Base-by-base conservation (phyloP, 2,329 filamentous ascomycete genomes). In the Trichoderma aggressivum region DNA sequence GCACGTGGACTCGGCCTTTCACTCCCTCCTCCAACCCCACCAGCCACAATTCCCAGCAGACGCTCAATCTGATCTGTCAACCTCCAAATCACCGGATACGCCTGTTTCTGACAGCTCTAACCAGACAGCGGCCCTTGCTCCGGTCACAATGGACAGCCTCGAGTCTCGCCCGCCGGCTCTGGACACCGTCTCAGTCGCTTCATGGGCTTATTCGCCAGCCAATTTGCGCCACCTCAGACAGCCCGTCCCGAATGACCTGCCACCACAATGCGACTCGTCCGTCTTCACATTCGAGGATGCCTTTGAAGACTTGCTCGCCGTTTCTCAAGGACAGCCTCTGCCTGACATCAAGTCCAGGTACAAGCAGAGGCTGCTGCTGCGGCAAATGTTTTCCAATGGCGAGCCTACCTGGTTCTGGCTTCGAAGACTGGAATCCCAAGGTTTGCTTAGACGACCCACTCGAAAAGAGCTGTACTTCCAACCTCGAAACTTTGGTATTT, bases 251-350 rank as follows among this genome's bases (percentile, higher is more conserved):
- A 80, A 77, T 8, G 85, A 85, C 73, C 78, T 82, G 1, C 81
- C 83, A 10, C 72, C 77, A 5, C 79, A 79, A 58, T 72, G 79
- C 36, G 81, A 84, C 70, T 60, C 78, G 14, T 76, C 75, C 50
- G 75, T 80, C 39, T 87, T 87, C 75, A 86, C 85, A 10, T 89
- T 87, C 73, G 81, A 84, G 36, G 86, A 89, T 73, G 87, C 87
- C 60, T 88, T 89, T 72, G 87, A 89, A 74, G 87, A 89, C 73
- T 82, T 89, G 18, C 80, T 89, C 14, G 79, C 80, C n/a, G 82
- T 83, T 21, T 82, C 81, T n/a, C 81, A 82, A 16, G 83, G 82
- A 5, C 78, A 80, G 7, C 77, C 78, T 3, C 77, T 88, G 24
- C 80, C 81, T 5, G 80, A 84, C 24, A 82, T 86, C 26, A 73